These are phyloP conservation scores for Amaranthus hypochondriacus DNA, from an alignment of 148 eudicot genomes.

Conservation along the genomic window DNA sequence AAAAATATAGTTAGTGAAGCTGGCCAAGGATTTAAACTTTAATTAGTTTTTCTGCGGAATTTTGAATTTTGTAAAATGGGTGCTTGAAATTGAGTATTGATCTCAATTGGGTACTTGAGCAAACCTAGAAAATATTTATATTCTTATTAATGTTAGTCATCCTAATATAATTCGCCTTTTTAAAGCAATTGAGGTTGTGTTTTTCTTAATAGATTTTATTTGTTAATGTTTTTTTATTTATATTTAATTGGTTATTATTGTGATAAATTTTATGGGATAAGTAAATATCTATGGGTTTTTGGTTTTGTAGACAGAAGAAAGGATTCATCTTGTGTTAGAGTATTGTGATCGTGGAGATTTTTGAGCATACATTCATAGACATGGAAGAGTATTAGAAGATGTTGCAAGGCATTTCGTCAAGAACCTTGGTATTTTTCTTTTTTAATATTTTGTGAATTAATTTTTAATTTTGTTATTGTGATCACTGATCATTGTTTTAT, in stretches of 20 bases:
- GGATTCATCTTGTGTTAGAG: constrained; percentile 47
- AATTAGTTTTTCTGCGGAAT: background rate
- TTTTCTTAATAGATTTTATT: background rate
- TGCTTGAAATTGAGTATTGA: constrained; percentile 5
- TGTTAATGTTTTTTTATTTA: background rate
- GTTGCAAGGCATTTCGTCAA: constrained; percentile 51
- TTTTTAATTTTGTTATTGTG: background rate
- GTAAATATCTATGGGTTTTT: background rate
- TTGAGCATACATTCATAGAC: constrained; percentile 42
- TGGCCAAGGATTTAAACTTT: background rate
- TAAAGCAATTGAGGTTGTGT: constrained; percentile 43
- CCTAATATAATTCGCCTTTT: constrained; percentile 49
- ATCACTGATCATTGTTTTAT: background rate
- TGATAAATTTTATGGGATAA: background rate
- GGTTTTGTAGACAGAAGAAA: constrained; percentile 37
- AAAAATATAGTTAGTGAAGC: background rate
- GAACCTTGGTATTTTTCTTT: constrained; percentile 36
- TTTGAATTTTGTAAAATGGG: background rate
- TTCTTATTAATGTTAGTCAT: constrained; percentile 37
- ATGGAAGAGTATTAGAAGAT: constrained; percentile 47
- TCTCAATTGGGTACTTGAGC: background rate
- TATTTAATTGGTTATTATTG: background rate
- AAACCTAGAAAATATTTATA: constrained; percentile 26
- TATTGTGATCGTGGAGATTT: constrained; percentile 53
- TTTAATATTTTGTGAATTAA: background rate